Conservation (phyloP, 768 basidiomycete species). For the Hysterangium stoloniferum region DNA sequence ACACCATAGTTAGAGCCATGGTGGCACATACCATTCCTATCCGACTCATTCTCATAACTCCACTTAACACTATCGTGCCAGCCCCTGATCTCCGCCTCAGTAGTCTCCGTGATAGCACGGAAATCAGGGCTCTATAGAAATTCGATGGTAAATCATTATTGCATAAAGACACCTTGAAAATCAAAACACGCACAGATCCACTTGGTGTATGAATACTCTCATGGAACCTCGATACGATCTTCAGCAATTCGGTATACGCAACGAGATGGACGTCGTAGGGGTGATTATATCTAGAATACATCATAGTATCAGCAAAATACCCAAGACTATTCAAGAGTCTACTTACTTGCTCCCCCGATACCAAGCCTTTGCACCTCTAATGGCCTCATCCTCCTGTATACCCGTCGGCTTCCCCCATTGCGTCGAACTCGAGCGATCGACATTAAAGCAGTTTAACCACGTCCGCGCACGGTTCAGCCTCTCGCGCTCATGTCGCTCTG, state of each 20-base stretch:
- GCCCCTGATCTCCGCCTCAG: conserved; percentile 3
- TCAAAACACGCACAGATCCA: no score
- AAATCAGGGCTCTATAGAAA: conserved; percentile 60
- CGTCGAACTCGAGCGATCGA: conserved; percentile 68
- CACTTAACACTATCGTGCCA: conserved; percentile 8
- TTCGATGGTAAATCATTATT: no score
- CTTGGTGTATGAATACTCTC: conserved; percentile 38
- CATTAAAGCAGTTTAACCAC: conserved; percentile 70
- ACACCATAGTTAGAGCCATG: not conserved
- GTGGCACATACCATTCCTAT: not conserved
- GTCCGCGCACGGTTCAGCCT: conserved; percentile 62
- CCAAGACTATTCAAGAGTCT: no score
- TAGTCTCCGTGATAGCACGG: conserved; percentile 41
- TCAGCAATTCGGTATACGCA: conserved; percentile 44
- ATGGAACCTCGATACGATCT: conserved; percentile 41
- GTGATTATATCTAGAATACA: no score
- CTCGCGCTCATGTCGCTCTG: conserved; percentile 57
- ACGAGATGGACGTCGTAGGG: conserved; percentile 32
- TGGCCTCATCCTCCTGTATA: conserved; percentile 53
- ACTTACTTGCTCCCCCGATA: no score
- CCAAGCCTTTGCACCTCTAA: conserved; percentile 48
- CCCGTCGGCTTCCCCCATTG: conserved; percentile 70
- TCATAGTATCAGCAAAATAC: no score
- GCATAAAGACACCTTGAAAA: no score
- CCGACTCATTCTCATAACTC: conserved; percentile 1